Evolutionary conservation across 495 filamentous ascomycete genomes (phyloP).

Genomic region (Penicillium ucsense): DNA sequence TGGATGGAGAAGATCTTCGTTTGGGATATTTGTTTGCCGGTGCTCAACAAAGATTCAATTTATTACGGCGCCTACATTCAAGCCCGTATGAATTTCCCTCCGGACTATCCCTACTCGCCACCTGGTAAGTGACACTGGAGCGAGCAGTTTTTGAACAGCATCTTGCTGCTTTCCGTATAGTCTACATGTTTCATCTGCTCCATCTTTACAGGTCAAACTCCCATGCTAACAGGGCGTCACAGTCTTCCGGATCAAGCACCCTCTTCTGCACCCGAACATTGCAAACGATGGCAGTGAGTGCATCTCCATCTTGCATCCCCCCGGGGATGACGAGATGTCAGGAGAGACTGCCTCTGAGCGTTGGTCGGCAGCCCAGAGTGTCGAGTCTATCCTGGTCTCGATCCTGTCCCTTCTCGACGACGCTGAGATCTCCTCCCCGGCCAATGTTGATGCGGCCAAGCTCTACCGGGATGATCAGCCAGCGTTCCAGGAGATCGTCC

Average conservation of each 20-base stretch:
- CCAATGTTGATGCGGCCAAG: constrained; percentile 89
- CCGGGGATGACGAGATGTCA: constrained; percentile 85
- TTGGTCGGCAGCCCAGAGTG: constrained; percentile 86
- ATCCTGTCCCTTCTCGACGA: constrained; percentile 91
- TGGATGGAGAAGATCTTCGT: constrained; percentile 68
- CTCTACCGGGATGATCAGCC: constrained; percentile 65
- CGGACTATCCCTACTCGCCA: constrained; percentile 86
- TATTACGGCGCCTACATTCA: constrained; percentile 93
- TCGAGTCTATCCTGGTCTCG: constrained; percentile 87
- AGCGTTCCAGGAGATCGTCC: constrained; percentile 59
- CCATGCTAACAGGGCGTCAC: neutral
- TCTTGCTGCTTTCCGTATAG: no score
- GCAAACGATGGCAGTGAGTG: constrained; percentile 84
- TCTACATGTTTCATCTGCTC: no score
- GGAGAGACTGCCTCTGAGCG: constrained; percentile 83
- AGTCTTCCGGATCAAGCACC: constrained; percentile 75
- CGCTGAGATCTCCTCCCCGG: constrained; percentile 83
- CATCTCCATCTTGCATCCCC: constrained; percentile 91
- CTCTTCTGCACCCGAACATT: constrained; percentile 88
- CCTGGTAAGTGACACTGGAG: constrained; percentile 39
- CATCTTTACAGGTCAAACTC: no score
- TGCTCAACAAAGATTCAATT: constrained; percentile 80
- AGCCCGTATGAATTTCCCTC: constrained; percentile 76
- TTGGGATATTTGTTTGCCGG: constrained; percentile 82
- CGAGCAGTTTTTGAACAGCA: no score